These are phyloP conservation scores for Carex scoparia DNA, from an alignment of 176 grass and related monocot genomes.

Conservation along the genomic window DNA sequence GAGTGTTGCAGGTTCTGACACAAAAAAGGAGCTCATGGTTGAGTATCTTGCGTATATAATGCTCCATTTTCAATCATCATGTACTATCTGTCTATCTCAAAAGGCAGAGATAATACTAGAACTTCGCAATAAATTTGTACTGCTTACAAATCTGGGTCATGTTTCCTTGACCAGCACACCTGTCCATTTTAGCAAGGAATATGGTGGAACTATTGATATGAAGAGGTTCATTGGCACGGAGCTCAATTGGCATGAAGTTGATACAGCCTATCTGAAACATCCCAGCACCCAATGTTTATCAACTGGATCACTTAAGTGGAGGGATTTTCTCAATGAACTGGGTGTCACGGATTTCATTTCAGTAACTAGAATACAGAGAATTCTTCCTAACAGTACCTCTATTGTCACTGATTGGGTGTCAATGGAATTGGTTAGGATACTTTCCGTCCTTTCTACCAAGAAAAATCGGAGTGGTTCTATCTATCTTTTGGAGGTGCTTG, in stretches of 20 bases:
- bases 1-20: conserved; percentile 24
- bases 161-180: conserved; percentile 53
- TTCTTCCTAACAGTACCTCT: conserved; percentile 28
- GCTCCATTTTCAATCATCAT: conserved; percentile 79
- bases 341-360: conserved; percentile 91
- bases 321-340: conserved; percentile 73
- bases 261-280: conserved; percentile 71
- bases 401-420: conserved; percentile 81
- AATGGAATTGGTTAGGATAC: conserved; percentile 55
- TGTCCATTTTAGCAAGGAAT: conserved; percentile 88
- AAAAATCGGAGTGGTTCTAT: conserved; percentile 54
- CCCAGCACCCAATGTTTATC: conserved; percentile 35
- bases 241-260: conserved; percentile 68
- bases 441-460: conserved; percentile 70
- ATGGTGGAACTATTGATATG: conserved; percentile 61
- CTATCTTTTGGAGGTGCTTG: conserved; percentile 83
- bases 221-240: conserved; percentile 50
- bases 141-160: conserved; percentile 79
- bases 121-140: conserved; percentile 50
- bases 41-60: conserved; percentile 82
- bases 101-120: conserved; percentile 70
- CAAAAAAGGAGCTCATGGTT: conserved; percentile 41
- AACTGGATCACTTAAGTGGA: conserved; percentile 49
- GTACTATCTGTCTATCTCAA: conserved; percentile 60
- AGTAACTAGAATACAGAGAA: conserved; percentile 39